phyloP scores from a whole-genome alignment of 2,329 filamentous ascomycete genomes.

The Diaporthe vexans region DNA sequence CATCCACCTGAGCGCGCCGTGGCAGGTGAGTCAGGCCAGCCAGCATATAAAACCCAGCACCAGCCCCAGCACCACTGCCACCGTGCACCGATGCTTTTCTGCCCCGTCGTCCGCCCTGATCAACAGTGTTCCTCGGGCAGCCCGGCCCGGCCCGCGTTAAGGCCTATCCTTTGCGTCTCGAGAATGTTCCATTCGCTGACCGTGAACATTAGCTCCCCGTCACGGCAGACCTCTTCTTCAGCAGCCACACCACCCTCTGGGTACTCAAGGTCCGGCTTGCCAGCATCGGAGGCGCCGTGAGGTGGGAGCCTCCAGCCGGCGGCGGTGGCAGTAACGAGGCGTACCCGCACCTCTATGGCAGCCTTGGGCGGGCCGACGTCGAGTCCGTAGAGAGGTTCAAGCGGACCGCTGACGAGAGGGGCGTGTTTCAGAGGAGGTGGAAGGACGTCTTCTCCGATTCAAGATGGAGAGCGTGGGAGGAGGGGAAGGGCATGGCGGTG shows the following conservation, averaged over 20 bases:
- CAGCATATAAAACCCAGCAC: no score
- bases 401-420: slow-evolving; percentile 55
- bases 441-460: slow-evolving; percentile 56
- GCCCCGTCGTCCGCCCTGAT: not conserved
- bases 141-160: not conserved
- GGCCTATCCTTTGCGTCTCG: not conserved
- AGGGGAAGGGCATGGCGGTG: slow-evolving; percentile 12
- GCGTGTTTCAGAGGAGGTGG: slow-evolving; percentile 55
- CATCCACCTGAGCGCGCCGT: slow-evolving; percentile 70
- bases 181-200: not conserved
- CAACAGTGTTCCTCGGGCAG: not conserved
- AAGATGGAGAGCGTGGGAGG: slow-evolving; percentile 56
- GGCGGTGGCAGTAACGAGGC: slow-evolving; percentile 52
- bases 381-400: slow-evolving; percentile 61
- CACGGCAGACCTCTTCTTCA: slow-evolving; percentile 62
- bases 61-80: not conserved
- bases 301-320: slow-evolving; percentile 64
- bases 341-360: slow-evolving; percentile 72
- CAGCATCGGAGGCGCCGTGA: slow-evolving; percentile 58
- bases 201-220: slow-evolving; percentile 55
- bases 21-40: slow-evolving; percentile 59
- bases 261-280: slow-evolving; percentile 67
- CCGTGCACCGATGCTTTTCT: not conserved
- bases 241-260: slow-evolving; percentile 56
- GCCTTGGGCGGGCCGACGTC: slow-evolving; percentile 68